Evolutionary conservation across 2,329 filamentous ascomycete species (phyloP), one percentile per base, ranked within the genome.

Genomic region (Lasiodiplodia theobromae): DNA sequence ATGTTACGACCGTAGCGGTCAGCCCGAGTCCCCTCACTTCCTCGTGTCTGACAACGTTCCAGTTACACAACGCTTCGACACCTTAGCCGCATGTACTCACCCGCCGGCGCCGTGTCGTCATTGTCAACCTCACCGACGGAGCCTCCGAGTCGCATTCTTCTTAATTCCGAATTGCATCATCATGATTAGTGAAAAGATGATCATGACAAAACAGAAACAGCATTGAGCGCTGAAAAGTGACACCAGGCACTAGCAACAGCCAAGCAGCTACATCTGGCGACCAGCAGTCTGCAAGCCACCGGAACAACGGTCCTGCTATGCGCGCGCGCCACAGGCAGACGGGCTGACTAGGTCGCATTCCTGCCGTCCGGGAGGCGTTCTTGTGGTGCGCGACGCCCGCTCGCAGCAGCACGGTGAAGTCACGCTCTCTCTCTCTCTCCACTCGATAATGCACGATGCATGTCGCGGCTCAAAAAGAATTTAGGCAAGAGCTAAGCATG

Each of bases 1-100:
- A 38, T 47, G 40, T 7, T 57, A 57, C 31, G 53, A 16, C 8
- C 53, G 53, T 57, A 57, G 53, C 53, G 31, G 53, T 57, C 34
- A n/a, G 16, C 4, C 28, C 53, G 52, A 38, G 18, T n/a, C 12
- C 18, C 53, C 28, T 57, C 53, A n/a, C 53, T 3, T 23, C 21
- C 37, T 10, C 6, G 11, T 16, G 53, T 28, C 53, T 57, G 53
- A 57, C 31, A 23, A 38, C 25, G 53, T 54, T 14, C 16, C 23
- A 54, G 52, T 54, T 3, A 18, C 53, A 57, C 53, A 18, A 23
- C 53, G 37, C n/a, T 12, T 3, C 5, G 25, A 25, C 25, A 57
- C 6, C 23, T 21, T 10, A 10, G 23, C 51, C 25, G 28, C 53
- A 34, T 21, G 53, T 25, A 37, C 53, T 37, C 12, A 25, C 11